Conservation (phyloP, 2,329 filamentous ascomycete species). For the Cryphonectria naterciae region DNA sequence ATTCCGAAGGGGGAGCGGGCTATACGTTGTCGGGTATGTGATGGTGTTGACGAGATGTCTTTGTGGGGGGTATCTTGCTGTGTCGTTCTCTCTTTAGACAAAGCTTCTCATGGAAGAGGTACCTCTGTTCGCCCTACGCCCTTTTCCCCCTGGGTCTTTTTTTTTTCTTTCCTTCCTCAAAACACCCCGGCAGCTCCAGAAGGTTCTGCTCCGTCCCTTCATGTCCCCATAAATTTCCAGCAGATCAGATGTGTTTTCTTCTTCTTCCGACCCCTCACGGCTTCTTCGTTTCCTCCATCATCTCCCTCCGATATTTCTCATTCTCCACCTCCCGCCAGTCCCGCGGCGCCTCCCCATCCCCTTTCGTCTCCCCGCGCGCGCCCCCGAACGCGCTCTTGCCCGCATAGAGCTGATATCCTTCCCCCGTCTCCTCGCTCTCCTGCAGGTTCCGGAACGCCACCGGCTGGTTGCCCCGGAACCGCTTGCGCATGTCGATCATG, state of each 20-base stretch:
- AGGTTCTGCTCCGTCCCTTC: background rate
- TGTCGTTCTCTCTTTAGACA: background rate
- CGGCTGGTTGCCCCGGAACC: constrained; percentile 92
- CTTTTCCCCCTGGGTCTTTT: background rate
- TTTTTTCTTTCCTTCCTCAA: background rate
- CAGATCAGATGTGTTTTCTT: too few relatives aligned
- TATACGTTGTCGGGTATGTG: background rate
- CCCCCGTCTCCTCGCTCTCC: constrained; percentile 61
- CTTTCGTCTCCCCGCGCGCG: constrained; percentile 66
- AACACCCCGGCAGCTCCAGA: background rate
- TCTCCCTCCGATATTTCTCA: constrained; percentile 57
- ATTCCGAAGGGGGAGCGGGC: background rate
- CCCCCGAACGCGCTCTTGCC: constrained; percentile 72
- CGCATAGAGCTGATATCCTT: constrained; percentile 76
- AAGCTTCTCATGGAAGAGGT: background rate
- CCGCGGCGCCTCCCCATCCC: constrained; percentile 63
- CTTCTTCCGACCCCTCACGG: constrained; percentile 1
- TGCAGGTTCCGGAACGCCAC: constrained; percentile 67
- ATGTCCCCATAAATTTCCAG: background rate
- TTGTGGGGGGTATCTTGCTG: constrained; percentile 1
- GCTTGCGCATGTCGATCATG: constrained; percentile 98
- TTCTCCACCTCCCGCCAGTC: constrained; percentile 71
- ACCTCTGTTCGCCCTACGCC: background rate
- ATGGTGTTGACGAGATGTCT: background rate
- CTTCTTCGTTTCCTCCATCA: constrained; percentile 32